Base-by-base conservation (phyloP, 2,329 filamentous ascomycete genomes). In the Sphaceloma murrayae region DNA sequence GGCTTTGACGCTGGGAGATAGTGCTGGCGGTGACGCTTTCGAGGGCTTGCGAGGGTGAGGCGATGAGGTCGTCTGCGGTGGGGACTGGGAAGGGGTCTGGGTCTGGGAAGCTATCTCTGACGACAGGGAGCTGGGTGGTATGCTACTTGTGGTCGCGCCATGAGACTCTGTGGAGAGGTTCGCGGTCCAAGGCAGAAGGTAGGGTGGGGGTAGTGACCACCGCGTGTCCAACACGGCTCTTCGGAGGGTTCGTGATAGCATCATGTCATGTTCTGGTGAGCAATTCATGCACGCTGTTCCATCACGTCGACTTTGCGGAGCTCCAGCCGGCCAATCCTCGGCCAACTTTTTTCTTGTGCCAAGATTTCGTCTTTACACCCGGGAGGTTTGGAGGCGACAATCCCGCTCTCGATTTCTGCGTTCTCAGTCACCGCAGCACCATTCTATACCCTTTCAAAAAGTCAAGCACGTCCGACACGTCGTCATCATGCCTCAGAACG, bases 401-500 rank as follows among this genome's bases (percentile, higher is more conserved):
- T 17, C n/a, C n/a, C n/a, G n/a, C n/a, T n/a, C n/a, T n/a, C n/a
- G n/a, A n/a, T n/a, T n/a, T n/a, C n/a, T n/a, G 3, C 26, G 19
- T 13, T 38, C 31, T 16, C 10, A 2, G 14, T 27, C 2, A 16
- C 19, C 10, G 14, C n/a, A n/a, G n/a, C n/a, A n/a, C n/a, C n/a
- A n/a, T n/a, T n/a, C n/a, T n/a, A n/a, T n/a, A n/a, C n/a, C n/a
- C n/a, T n/a, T n/a, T n/a, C n/a, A n/a, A n/a, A n/a, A 7, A 34
- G 18, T 13, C 34, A 21, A 19, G 18, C 18, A 19, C 14, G n/a
- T 11, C 17, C 44, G 22, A 45, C 22, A 46, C 21, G 17, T 36
- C 52, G 50, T 49, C 59, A 53, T 47, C 46, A 68, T 82, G 81
- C 82, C 82, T 74, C 82, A 89, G 72, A 87, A 87, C 66, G 82